Conservation (phyloP, 2,329 filamentous ascomycete species). For the Ophiostoma ulmi region DNA sequence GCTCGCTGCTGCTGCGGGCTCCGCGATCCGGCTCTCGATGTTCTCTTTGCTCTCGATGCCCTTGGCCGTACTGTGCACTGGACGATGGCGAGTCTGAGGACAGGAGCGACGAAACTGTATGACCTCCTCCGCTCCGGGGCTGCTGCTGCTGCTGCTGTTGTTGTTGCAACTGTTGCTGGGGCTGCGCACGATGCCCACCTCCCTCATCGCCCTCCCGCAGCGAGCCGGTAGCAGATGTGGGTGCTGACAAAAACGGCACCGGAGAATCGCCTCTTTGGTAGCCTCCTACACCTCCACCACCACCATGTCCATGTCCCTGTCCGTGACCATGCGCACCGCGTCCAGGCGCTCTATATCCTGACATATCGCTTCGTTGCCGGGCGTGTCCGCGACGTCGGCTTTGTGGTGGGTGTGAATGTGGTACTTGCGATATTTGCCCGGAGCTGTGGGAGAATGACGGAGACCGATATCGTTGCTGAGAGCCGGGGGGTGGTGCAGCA, state of each 20-base stretch:
- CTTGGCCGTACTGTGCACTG: constrained; percentile 28
- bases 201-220: constrained; percentile 35
- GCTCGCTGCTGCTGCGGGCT: constrained; percentile 31
- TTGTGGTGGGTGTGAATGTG: constrained; percentile 45
- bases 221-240: constrained; percentile 33
- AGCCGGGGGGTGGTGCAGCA: constrained; percentile 43
- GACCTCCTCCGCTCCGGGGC: constrained; percentile 35
- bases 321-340: background rate
- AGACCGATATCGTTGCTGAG: constrained; percentile 45
- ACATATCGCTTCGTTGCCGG: constrained; percentile 61
- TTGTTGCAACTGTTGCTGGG: constrained; percentile 21
- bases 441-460: constrained; percentile 49
- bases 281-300: constrained; percentile 21
- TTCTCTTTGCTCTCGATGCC: constrained; percentile 24
- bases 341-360: constrained; percentile 39
- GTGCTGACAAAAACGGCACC: constrained; percentile 34
- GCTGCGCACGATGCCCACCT: constrained; percentile 28
- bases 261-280: constrained; percentile 33
- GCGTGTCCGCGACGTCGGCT: constrained; percentile 56
- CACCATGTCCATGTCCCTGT: background rate
- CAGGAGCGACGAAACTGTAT: constrained; percentile 43
- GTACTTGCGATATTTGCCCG: constrained; percentile 24
- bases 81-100: constrained; percentile 38
- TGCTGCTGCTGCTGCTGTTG: constrained; percentile 24
- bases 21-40: constrained; percentile 19